Percentiles rank a stretch among this genome's conserved stretches.
phyloP scores from a whole-genome alignment of 768 basidiomycete species.

The Glaciozyma martinii region DNA sequence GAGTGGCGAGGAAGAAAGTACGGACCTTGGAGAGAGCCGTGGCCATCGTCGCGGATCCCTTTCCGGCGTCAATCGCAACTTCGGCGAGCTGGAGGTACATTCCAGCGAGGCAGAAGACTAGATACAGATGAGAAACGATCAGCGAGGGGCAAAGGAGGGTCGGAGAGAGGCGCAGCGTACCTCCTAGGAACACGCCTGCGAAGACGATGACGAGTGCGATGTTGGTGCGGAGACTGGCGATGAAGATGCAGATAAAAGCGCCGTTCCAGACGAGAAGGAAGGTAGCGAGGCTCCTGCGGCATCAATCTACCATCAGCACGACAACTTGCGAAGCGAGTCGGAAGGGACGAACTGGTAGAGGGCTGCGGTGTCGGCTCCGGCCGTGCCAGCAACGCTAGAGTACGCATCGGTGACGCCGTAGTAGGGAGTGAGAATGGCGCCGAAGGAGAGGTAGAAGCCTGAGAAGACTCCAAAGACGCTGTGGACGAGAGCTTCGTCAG shows the following conservation, averaged over 20 bases:
- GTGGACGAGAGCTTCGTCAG: not conserved
- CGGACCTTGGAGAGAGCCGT: not conserved
- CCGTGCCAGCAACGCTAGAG: not conserved
- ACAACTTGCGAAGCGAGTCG: not conserved
- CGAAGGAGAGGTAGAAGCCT: slow-evolving; percentile 1
- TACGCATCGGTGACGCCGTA: slow-evolving; percentile 1
- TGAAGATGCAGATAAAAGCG: not conserved
- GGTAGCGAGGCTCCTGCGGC: not conserved
- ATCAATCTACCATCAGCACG: not conserved
- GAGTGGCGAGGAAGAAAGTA: not conserved
- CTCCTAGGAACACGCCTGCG: slow-evolving; percentile 10
- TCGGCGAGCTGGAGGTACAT: not conserved
- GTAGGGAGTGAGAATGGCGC: slow-evolving; percentile 12
- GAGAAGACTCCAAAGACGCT: not conserved
- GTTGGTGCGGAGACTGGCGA: slow-evolving; percentile 9
- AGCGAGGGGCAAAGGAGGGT: not conserved
- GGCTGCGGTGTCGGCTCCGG: not conserved
- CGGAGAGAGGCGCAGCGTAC: not conserved
- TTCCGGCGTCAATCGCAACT: not conserved
- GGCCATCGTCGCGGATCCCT: not conserved
- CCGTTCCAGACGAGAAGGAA: slow-evolving; percentile 10
- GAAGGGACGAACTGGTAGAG: not conserved
- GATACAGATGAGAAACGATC: not conserved
- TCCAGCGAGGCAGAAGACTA: slow-evolving; percentile 2
- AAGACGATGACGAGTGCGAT: slow-evolving; percentile 3